These are phyloP conservation scores for Rosa persica DNA, from an alignment of 306 rosid species.

Conservation along the genomic window DNA sequence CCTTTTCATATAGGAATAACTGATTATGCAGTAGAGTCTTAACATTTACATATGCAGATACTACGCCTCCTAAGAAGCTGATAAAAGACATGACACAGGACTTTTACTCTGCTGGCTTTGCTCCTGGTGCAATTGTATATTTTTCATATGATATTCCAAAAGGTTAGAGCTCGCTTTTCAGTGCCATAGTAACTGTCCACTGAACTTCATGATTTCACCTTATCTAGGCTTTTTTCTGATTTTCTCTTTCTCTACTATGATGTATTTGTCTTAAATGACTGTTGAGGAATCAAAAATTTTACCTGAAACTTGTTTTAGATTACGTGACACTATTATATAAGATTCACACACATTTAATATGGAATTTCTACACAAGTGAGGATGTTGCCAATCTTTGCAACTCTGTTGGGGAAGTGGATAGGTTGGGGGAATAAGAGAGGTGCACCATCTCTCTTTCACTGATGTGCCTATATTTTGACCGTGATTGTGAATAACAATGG, in stretches of 20 bases:
- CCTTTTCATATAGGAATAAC: not conserved
- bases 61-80: conserved; percentile 83
- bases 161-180: conserved; percentile 46
- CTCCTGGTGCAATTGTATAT: conserved; percentile 90
- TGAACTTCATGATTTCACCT: not conserved
- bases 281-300: not conserved
- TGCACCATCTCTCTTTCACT: not conserved
- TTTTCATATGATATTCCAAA: conserved; percentile 59
- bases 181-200: not conserved
- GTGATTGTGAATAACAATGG: not conserved
- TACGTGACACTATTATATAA: not conserved
- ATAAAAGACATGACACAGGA: conserved; percentile 69
- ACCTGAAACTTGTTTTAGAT: not conserved
- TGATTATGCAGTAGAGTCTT: not conserved
- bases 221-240: not conserved
- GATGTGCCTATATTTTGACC: not conserved
- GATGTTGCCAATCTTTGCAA: not conserved
- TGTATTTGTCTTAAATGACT: not conserved
- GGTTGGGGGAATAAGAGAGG: not conserved
- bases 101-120: conserved; percentile 72
- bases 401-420: not conserved
- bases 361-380: not conserved
- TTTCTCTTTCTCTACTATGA: not conserved
- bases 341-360: not conserved
- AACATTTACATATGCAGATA: conserved; percentile 51